Conservation (phyloP, 176 grass and related monocot genomes). For the Carex parvula region DNA sequence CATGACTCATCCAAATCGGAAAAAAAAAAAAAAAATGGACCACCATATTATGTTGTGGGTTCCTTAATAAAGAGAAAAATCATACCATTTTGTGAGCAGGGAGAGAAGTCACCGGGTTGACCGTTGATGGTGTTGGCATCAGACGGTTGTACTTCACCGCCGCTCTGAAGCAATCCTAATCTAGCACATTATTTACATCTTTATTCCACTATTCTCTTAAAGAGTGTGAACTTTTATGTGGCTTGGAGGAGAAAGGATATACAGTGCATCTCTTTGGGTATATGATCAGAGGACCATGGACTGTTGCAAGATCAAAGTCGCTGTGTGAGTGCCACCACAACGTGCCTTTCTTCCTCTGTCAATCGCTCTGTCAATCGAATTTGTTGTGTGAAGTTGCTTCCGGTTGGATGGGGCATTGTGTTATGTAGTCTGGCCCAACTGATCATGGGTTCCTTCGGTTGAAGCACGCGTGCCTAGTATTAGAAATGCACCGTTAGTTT, state of each 20-base stretch:
- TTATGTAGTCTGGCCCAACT: conserved; percentile 54
- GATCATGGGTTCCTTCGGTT: conserved; percentile 56
- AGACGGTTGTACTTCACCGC: conserved; percentile 39
- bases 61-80: neutral
- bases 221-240: conserved; percentile 46
- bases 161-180: conserved; percentile 37
- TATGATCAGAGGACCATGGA: conserved; percentile 50
- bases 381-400: conserved; percentile 51
- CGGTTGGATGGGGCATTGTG: conserved; percentile 53
- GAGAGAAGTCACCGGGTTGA: conserved; percentile 29
- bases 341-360: conserved; percentile 59
- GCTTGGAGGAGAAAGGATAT: conserved; percentile 60
- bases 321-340: conserved; percentile 40
- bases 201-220: conserved; percentile 61
- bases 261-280: conserved; percentile 31
- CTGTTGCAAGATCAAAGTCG: conserved; percentile 28
- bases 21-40: too few species aligned
- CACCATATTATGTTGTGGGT: too few species aligned
- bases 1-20: too few species aligned
- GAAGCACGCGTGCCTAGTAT: conserved; percentile 49
- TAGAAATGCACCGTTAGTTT: neutral
- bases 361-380: conserved; percentile 53
- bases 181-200: conserved; percentile 45
- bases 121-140: conserved; percentile 58
- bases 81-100: conserved; percentile 28